Evolutionary conservation across 2,329 filamentous ascomycete genomes (phyloP).

Genomic region (Colletotrichum sp.): DNA sequence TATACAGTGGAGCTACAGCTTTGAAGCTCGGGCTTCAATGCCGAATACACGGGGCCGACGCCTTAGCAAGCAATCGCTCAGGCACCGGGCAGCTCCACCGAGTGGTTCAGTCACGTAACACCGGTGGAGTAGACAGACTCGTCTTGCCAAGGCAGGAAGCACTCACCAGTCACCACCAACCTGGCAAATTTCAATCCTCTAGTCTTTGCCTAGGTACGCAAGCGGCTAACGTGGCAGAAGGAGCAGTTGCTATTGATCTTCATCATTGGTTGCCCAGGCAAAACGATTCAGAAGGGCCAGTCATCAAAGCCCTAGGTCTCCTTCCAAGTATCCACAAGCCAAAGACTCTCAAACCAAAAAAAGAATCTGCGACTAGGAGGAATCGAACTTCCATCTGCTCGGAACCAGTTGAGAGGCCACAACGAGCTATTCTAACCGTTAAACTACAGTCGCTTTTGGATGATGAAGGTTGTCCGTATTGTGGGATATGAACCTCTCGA

Average conservation of each 20-base stretch:
- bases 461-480: background rate
- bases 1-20: conserved; percentile 13
- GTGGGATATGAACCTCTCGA: background rate
- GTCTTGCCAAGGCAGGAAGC: background rate
- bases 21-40: conserved; percentile 4
- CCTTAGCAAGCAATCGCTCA: background rate
- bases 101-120: conserved; percentile 4
- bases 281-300: background rate
- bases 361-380: background rate
- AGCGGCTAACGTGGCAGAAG: background rate
- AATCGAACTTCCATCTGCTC: conserved; percentile 16
- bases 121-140: background rate
- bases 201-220: background rate
- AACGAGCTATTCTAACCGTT: conserved; percentile 10
- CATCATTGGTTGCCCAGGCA: background rate
- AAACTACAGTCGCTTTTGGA: conserved; percentile 5
- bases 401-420: conserved; percentile 11
- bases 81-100: background rate
- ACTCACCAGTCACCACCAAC: background rate
- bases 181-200: background rate
- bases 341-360: background rate
- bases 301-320: background rate
- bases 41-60: background rate
- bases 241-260: background rate
- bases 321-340: background rate